Base-by-base conservation (phyloP, 2,329 filamentous ascomycete species). In the Exophiala phaeomuriformis region DNA sequence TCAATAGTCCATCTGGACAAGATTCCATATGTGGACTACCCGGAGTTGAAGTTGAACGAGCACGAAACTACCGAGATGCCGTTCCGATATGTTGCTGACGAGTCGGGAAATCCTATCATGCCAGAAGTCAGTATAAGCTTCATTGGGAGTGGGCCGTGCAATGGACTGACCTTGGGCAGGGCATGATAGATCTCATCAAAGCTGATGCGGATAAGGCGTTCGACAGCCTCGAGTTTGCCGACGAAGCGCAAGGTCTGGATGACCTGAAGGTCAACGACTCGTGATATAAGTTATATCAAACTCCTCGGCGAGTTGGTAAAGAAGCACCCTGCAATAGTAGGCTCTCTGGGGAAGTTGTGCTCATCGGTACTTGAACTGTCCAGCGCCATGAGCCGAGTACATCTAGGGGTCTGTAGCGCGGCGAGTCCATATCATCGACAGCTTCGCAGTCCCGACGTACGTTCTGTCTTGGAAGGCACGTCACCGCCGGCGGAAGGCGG, bases 31-130 rank as follows among this genome's bases (percentile, higher is more conserved):
- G 70, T 93, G 33, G 90, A 97, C 68, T 84, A 88, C 65, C 93
- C 93, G 0, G 91, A 97, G 67, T 80, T 98, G 66, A 84, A 84
- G 66, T 85, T 97, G 69, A 88, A 88, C 68, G 84, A 93, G 67
- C 85, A 95, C 66, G 93, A 98, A 73, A 93, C 87, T 68, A 95
- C 90, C 0, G 80, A 95, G 70, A 97, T 98, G 93, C 93, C 93
- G 0, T 98, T 98, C 71, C 88, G 93, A 62, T 98, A 98, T 67
- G 90, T 98, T 47, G 85, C 81, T 66, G 84, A 79, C 48, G 73
- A 80, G 7, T 75, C 87, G 52, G 89, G 86, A 42, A 77, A 88
- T 62, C 88, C 90, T 1, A 83, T 96, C 54, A 95, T 98, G 90
- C 93, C 93, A 27, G 79, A 87, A 74, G 90, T 95, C 71, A 72